phyloP scores from a whole-genome alignment of 352 stramenopile species.

The Globisporangium parvum region DNA sequence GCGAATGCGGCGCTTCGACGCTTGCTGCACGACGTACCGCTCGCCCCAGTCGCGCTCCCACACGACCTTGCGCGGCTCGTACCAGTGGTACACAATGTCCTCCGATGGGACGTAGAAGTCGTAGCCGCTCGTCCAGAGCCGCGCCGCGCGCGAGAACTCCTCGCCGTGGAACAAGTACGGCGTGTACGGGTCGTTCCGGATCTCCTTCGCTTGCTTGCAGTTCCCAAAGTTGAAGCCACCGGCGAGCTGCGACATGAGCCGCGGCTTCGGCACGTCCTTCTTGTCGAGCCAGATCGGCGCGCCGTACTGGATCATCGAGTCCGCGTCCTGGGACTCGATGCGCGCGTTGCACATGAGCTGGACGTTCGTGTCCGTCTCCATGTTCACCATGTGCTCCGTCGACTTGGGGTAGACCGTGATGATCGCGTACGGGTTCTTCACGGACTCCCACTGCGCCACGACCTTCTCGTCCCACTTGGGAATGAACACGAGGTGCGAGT shows the following conservation, averaged over 20 bases:
- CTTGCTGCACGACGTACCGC: conserved; percentile 62
- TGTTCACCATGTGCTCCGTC: conserved; percentile 48
- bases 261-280: conserved; percentile 59
- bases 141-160: conserved; percentile 73
- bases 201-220: conserved; percentile 58
- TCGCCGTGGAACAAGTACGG: conserved; percentile 78
- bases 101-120: conserved; percentile 76
- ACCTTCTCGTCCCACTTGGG: conserved; percentile 73
- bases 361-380: conserved; percentile 47
- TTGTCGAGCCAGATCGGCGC: conserved; percentile 63
- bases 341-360: conserved; percentile 77
- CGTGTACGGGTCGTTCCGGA: conserved; percentile 77
- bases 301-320: conserved; percentile 77
- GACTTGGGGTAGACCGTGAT: conserved; percentile 82
- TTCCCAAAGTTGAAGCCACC: conserved; percentile 81
- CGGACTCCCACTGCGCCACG: conserved; percentile 59
- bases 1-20: conserved; percentile 68
- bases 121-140: conserved; percentile 73
- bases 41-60: conserved; percentile 75
- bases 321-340: conserved; percentile 60
- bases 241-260: conserved; percentile 72
- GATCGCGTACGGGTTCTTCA: conserved; percentile 69
- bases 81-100: conserved; percentile 78
- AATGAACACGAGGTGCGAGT: conserved; percentile 78
- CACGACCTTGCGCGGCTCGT: conserved; percentile 75